Evolutionary conservation across 2,329 filamentous ascomycete species (phyloP), one percentile per base, ranked within the genome.

Genomic region (Intubia oerlemansii): DNA sequence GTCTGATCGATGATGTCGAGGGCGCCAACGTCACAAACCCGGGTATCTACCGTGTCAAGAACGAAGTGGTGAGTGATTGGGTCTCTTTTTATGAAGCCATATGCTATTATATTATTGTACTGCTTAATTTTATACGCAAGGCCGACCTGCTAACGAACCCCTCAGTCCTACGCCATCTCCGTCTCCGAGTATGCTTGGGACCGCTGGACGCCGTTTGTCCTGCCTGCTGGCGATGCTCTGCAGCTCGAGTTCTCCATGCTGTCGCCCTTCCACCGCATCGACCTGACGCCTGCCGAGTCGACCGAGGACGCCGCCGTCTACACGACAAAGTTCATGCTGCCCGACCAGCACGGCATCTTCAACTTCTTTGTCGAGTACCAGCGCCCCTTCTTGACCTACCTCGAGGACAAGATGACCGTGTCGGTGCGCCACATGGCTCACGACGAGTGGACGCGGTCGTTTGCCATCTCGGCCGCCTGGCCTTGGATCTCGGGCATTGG

Each of bases 241-340:
- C 88, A 98, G 52, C 78, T 98, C 36, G 88, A 98, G 52, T 93
- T 95, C 60, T 84, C 73, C 56, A 98, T 95, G 88, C 75, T 98
- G 26, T 93, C 85, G 2, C 85, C 88, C 32, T 95, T 93, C 68
- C 76, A 93, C 56, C 84, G 88, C 24, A 63, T 95, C 19, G 60
- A 70, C 34, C 70, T 98, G 24, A 38, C 39, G 23, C 64, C 67
- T 10, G 40, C 38, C 17, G 50, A 53, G 18, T 59, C 58, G 16
- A 74, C 70, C 2, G 51, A 60, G 31, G 72, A 79, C 42, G 69
- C 71, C 38, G 73, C 78, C 28, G 62, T 77, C 36, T 98, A 74
- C 58, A 62, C 64, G 37, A 62, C 66, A 25, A 62, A 66, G 15
- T 93, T 98, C 54, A 76, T 62, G 38, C 65, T 85, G 4, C 88